Conservation (phyloP, 176 grass and related monocot genomes). For the Zea mays region DNA sequence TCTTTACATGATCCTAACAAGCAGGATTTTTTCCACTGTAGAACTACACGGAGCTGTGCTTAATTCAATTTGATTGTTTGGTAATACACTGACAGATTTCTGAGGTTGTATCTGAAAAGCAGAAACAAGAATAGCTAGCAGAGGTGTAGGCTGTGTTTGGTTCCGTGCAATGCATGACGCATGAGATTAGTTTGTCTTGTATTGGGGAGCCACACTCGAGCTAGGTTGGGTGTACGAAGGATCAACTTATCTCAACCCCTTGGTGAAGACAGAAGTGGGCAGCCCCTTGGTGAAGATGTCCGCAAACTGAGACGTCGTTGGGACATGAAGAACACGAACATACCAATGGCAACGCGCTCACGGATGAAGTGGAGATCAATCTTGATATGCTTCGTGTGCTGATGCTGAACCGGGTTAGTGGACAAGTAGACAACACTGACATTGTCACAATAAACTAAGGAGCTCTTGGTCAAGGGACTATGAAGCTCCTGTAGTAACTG, state of each 20-base stretch:
- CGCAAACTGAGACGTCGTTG: too few relatives aligned
- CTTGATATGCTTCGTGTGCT: too few relatives aligned
- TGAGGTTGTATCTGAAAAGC: background rate
- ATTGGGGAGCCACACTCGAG: background rate
- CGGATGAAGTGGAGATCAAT: too few relatives aligned
- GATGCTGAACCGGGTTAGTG: too few relatives aligned
- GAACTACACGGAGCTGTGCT: background rate
- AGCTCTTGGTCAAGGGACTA: too few relatives aligned
- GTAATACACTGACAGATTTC: background rate
- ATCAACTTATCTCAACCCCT: background rate
- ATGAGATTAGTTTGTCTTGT: background rate
- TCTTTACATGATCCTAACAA: conserved; percentile 17
- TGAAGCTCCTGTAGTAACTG: too few relatives aligned
- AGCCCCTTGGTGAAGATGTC: too few relatives aligned
- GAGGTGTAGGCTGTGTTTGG: background rate
- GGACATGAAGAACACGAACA: too few relatives aligned
- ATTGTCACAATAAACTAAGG: too few relatives aligned
- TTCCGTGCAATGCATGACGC: background rate
- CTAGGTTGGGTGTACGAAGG: background rate
- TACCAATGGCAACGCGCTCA: too few relatives aligned
- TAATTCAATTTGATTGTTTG: conserved; percentile 1
- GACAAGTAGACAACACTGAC: too few relatives aligned
- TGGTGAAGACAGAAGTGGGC: too few relatives aligned
- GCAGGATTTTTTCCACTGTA: background rate
- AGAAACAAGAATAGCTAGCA: background rate